Evolutionary conservation across 2,329 filamentous ascomycete species (phyloP), one percentile per base, ranked within the genome.

Genomic region (Geosmithia putterillii): DNA sequence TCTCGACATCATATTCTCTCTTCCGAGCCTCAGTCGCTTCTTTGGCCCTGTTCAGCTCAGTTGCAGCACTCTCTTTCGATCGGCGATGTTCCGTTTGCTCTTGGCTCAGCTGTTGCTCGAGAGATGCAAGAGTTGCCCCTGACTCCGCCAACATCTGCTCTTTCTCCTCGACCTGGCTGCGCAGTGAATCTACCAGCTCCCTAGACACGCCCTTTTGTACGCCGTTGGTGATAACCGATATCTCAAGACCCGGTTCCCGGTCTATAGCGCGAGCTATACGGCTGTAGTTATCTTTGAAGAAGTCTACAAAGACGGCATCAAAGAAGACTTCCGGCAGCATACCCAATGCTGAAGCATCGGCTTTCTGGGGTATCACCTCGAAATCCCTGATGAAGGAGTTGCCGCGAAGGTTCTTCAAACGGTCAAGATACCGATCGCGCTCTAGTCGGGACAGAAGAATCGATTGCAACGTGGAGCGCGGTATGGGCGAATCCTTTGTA

Each of bases 241-340:
- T 81, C 58, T 98, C 92, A 47, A 94, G 69, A 1, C 82, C 86
- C 1, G 92, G 92, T 48, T 95, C 86, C 47, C 90, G 81, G 61
- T 98, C 92, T 52, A 98, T 86, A 14, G 87, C 85, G 48, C 87
- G 79, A 35, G 83, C 68, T 45, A 95, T 66, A 8, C 89, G 82
- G 54, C 85, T 90, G 57, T 94, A 96, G 57, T 95, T 95, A 55
- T 96, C 89, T 56, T 95, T 95, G 54, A 95, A 77, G 54, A 96
- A 95, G 47, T 95, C 86, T 44, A 98, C 80, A 60, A 95, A 96
- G 0, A 76, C 76, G 40, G 77, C 73, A 52, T 95, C 88, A 49
- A 96, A 92, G 57, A 79, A 94, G 1, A 95, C 84, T 42, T 89
- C 81, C 1, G 88, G 84, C 7, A 89, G 51, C 62, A 75, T 59